A percentile compares a stretch with the other conserved stretches of the same genome.
phyloP scores from a whole-genome alignment of 768 basidiomycete genomes.

The Amyloporia xantha region DNA sequence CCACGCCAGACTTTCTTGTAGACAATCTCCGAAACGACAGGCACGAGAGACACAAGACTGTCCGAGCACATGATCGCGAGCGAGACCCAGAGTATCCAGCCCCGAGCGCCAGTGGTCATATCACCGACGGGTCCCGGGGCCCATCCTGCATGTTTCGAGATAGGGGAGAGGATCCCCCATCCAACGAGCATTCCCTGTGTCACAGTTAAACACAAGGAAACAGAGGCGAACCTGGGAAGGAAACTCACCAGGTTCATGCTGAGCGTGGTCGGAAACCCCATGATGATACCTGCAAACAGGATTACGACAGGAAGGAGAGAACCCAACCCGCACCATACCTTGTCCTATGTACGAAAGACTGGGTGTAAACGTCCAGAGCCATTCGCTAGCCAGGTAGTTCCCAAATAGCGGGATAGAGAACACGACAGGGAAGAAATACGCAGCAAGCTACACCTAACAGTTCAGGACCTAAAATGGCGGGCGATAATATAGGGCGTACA shows the following conservation, averaged over 20 bases:
- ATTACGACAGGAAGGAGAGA: neutral
- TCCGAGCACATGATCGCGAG: constrained; percentile 96
- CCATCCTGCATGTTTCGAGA: constrained; percentile 81
- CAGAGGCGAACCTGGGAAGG: neutral
- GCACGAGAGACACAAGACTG: constrained; percentile 77
- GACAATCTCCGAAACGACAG: constrained; percentile 56
- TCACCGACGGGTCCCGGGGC: constrained; percentile 89
- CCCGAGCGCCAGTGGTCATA: constrained; percentile 82
- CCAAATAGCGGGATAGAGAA: constrained; percentile 88
- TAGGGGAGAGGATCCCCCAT: constrained; percentile 89
- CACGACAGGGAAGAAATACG: constrained; percentile 85
- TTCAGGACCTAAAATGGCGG: too few species aligned
- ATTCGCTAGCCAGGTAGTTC: constrained; percentile 71
- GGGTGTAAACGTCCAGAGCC: constrained; percentile 93
- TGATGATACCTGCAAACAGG: constrained; percentile 69
- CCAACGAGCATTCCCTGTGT: constrained; percentile 90
- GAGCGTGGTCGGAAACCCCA: constrained; percentile 92
- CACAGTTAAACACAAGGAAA: neutral
- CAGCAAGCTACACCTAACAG: constrained; percentile 48
- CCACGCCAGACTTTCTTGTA: constrained; percentile 22
- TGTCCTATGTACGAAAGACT: constrained; percentile 91
- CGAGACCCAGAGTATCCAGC: constrained; percentile 96
- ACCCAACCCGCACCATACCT: constrained; percentile 38
- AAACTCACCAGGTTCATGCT: constrained; percentile 80
- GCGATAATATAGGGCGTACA: too few species aligned